phyloP scores from a whole-genome alignment of 2,329 filamentous ascomycete species.

The Colletotrichum sp. region DNA sequence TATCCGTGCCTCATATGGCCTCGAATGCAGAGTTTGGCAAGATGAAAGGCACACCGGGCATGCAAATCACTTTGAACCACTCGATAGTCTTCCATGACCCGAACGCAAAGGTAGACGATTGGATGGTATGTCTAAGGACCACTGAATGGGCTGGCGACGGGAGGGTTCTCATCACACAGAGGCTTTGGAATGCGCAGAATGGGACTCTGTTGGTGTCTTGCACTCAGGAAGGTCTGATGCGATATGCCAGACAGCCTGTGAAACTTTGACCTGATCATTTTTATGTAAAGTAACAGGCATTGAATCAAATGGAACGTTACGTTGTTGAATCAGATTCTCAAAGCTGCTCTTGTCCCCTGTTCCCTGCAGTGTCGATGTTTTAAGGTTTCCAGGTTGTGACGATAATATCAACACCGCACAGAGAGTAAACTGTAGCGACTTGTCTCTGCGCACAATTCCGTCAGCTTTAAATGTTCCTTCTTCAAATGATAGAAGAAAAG shows the following conservation, averaged over 20 bases:
- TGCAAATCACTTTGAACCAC: not conserved
- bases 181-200: not conserved
- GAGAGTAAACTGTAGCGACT: not conserved
- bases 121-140: not conserved
- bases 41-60: not conserved
- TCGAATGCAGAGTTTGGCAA: not conserved
- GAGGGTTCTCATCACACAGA: not conserved
- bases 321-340: not conserved
- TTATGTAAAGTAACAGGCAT: fast-evolving
- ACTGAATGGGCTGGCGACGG: not conserved
- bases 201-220: not conserved
- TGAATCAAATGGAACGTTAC: not conserved
- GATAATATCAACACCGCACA: not conserved
- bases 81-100: not conserved
- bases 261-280: not conserved
- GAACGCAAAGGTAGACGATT: not conserved
- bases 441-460: not conserved
- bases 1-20: not conserved
- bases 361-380: not conserved
- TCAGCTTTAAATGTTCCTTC: not conserved
- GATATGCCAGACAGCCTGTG: not conserved
- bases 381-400: not conserved
- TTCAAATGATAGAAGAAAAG: not conserved
- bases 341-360: not conserved
- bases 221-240: not conserved